A percentile compares a stretch with the other conserved stretches of the same genome.
phyloP scores from a whole-genome alignment of 2,329 filamentous ascomycete species.

The Cercospora beticola region DNA sequence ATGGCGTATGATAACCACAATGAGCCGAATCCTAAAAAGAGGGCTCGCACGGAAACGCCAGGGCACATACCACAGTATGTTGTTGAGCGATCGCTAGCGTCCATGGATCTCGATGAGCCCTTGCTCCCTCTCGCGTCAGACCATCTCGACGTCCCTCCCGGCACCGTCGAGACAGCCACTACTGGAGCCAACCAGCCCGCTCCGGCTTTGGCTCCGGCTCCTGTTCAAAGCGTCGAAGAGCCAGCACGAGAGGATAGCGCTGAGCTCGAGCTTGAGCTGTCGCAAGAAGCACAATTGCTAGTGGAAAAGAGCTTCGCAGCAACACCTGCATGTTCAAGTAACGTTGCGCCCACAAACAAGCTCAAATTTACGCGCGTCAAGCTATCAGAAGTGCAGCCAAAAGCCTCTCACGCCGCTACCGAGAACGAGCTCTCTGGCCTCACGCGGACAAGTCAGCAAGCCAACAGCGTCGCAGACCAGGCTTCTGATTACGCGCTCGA shows the following conservation, averaged over 20 bases:
- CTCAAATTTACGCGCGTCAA: constrained; percentile 7
- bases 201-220: not conserved
- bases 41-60: not conserved
- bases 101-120: not conserved
- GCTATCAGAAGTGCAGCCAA: not conserved
- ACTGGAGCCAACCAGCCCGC: not conserved
- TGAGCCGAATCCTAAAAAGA: not conserved
- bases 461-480: not conserved
- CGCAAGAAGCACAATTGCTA: not conserved
- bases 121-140: not conserved
- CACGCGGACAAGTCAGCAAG: not conserved
- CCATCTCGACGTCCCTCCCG: not conserved
- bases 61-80: not conserved
- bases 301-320: constrained; percentile 9
- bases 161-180: not conserved
- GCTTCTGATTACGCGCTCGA: not conserved
- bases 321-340: not conserved
- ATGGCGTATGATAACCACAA: not conserved
- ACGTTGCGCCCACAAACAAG: not conserved
- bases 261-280: not conserved
- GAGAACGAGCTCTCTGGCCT: not conserved
- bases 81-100: not conserved
- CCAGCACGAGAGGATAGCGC: not conserved
- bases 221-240: not conserved
- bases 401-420: not conserved